Conservation (phyloP, 2,329 filamentous ascomycete genomes). For the Aspergillus sclerotialis region DNA sequence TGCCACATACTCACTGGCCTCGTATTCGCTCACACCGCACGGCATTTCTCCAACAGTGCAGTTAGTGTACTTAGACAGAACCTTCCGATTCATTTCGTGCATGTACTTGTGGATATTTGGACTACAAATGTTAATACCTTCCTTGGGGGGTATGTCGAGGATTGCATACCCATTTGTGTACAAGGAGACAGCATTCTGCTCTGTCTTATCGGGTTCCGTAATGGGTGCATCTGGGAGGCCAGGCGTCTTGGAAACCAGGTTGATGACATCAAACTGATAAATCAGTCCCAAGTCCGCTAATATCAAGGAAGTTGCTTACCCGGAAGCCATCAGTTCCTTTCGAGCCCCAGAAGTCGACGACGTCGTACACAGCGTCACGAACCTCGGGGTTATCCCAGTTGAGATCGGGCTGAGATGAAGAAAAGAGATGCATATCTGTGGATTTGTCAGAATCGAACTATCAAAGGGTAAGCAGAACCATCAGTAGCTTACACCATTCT, state of each 20-base stretch:
- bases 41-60: conserved; percentile 40
- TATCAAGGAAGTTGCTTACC: conserved; percentile 12
- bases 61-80: conserved; percentile 29
- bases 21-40: conserved; percentile 46
- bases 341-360: conserved; percentile 69
- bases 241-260: conserved; percentile 56
- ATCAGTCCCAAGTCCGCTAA: background rate
- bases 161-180: conserved; percentile 52
- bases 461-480: background rate
- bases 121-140: conserved; percentile 10
- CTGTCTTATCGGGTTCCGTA: conserved; percentile 34
- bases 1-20: conserved; percentile 56
- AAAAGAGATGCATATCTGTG: conserved; percentile 59
- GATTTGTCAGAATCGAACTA: background rate
- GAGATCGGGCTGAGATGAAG: conserved; percentile 66
- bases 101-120: conserved; percentile 33
- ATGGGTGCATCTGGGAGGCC: conserved; percentile 43
- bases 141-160: background rate
- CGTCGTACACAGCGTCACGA: conserved; percentile 58
- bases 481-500: conserved; percentile 49
- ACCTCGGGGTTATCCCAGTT: conserved; percentile 68
- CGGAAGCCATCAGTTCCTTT: conserved; percentile 63
- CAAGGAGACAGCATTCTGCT: conserved; percentile 47
- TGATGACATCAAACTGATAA: conserved; percentile 53
- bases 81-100: conserved; percentile 26